Base-by-base conservation (phyloP, 2,329 filamentous ascomycete genomes). In the Didymella pinodella region DNA sequence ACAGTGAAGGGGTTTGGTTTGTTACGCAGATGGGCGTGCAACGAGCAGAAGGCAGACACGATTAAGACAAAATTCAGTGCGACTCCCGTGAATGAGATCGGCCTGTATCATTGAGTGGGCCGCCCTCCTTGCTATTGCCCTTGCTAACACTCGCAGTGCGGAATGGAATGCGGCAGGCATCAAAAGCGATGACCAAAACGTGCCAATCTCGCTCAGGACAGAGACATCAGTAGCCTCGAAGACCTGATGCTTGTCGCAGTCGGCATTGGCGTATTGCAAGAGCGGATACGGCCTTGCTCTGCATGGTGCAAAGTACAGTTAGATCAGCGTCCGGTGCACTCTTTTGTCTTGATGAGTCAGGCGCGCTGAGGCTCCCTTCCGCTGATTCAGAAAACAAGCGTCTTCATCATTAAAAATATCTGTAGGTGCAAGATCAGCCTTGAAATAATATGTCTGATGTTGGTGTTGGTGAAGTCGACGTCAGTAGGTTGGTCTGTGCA, bases 401-500 rank as follows among this genome's bases (percentile, higher is more conserved):
- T 43, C 22, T 3, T 5, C 16, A 4, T 43, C 2, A 14, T 16
- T 7, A 4, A 5, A 11, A 2, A 3, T 16, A 6, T 7, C 4
- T 1, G 16, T 11, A 14, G 16, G 25, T 45, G 3, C 12, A 18
- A 45, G 3, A 10, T 4, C 7, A 7, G n/a, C 3, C 16, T 45
- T 29, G 26, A 7, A 11, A 2, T 12, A 14, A 4, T 32, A n/a
- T 32, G 16, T n/a, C 3, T 31, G 8, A 18, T 29, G n/a, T 14
- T 20, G 12, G 44, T 20, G 26, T 31, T 14, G 44, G 7, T 29
- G n/a, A 34, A 22, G 45, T 36, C 20, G 29, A 48, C 46, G 46
- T 48, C 46, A 36, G 14, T 75, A 7, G 5, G 18, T 2, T 49
- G 32, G n/a, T 20, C 12, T 16, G 34, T 44, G 50, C 44, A 38